Base-by-base conservation (phyloP, 495 filamentous ascomycete genomes). In the Xylaria venustula region DNA sequence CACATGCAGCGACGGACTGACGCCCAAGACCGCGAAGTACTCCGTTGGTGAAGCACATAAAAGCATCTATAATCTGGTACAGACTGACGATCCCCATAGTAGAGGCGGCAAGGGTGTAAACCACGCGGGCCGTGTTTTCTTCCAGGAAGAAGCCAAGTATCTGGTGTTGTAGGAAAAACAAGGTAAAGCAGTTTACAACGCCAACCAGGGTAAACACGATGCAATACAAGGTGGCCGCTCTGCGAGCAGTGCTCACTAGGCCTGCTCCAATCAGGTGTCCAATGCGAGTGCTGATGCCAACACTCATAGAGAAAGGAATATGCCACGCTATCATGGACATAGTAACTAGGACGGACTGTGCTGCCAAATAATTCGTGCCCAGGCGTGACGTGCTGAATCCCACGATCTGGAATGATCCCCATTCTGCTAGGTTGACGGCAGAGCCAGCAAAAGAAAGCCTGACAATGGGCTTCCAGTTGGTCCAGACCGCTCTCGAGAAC, bases 1-100 rank as follows among this genome's bases (percentile, higher is more conserved):
- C 82, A 64, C 88, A 92, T 2, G 89, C 88, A 1, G 88, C 90
- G 19, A 92, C 75, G 51, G 87, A 84, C 64, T 93, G 90, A 42
- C 86, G 79, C 1, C 89, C 73, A 0, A 74, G 76, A 12, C 90
- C 90, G 25, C 90, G 81, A 22, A 93, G 75, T 40, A 90, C 77
- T 30, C 90, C 90, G 57, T 90, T 90, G 60, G 84, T 90, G 67
- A 15, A 69, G 42, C 66, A 70, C 40, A 66, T 72, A 50, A 72
- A 63, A 14, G 70, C 54, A 51, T 73, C 69, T 40, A 72, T 67
- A 44, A 79, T 63, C 54, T 72, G 70, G 54, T 63, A 70, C 9
- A 62, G 50, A 36, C 73, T 77, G 49, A 89, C 83, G 44, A 61
- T 56, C 23, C 59, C 51, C 55, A 72, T 69, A 11, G 67, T 64